Evolutionary conservation across 805 yeast species (phyloP).

Genomic region (Lipomyces chichibuensis): DNA sequence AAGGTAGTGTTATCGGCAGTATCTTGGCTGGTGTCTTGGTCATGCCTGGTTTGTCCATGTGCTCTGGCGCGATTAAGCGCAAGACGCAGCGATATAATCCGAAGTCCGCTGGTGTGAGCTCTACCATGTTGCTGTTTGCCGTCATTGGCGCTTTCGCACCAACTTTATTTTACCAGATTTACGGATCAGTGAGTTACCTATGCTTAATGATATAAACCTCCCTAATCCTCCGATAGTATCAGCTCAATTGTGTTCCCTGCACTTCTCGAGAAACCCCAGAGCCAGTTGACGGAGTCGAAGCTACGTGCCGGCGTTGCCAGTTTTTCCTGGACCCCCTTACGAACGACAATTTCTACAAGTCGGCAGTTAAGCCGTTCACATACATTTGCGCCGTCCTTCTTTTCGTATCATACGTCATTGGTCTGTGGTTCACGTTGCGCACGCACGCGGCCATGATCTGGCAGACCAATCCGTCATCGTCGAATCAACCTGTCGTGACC

Average conservation of each 20-base stretch:
- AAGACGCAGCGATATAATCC: slow-evolving; percentile 97
- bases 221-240: slow-evolving; percentile 49
- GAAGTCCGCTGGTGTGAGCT: slow-evolving; percentile 93
- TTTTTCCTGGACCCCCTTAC: slow-evolving; percentile 73
- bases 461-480: slow-evolving; percentile 44
- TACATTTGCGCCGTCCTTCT: slow-evolving; percentile 76
- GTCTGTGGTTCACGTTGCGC: slow-evolving; percentile 87
- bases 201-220: not conserved
- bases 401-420: slow-evolving; percentile 82
- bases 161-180: slow-evolving; percentile 83
- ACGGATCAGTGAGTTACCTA: slow-evolving; percentile 57
- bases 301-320: slow-evolving; percentile 67
- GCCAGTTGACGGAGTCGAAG: slow-evolving; percentile 30
- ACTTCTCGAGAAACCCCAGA: slow-evolving; percentile 27
- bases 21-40: slow-evolving; percentile 88
- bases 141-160: slow-evolving; percentile 91
- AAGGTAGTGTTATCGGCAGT: slow-evolving; percentile 94
- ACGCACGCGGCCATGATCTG: slow-evolving; percentile 97
- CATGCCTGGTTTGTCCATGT: slow-evolving; percentile 94
- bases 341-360: slow-evolving; percentile 67
- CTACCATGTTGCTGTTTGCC: slow-evolving; percentile 92
- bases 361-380: slow-evolving; percentile 80
- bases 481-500: slow-evolving; percentile 17
- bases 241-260: slow-evolving; percentile 70
- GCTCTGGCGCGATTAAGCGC: slow-evolving; percentile 91